These are phyloP conservation scores for Mesostigma viride DNA, from an alignment of 139 green algal genomes.

Conservation along the genomic window DNA sequence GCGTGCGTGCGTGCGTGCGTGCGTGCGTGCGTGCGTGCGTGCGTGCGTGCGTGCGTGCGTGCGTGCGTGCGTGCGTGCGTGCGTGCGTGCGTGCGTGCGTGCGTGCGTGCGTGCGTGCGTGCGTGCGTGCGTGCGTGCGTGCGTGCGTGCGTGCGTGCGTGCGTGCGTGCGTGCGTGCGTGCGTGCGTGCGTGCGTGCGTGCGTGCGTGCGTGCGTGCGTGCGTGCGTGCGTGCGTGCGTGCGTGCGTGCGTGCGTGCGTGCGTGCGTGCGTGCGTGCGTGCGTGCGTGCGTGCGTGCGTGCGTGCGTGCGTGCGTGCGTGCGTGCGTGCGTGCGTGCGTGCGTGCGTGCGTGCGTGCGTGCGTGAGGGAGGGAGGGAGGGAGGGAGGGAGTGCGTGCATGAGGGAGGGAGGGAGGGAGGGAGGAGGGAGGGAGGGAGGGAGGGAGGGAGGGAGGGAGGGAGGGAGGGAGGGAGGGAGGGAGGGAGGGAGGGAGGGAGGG, in stretches of 20 bases:
- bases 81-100: background rate
- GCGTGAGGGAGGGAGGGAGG: no score
- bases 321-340: slow-evolving; percentile 4
- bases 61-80: background rate
- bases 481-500: no score
- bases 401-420: no score
- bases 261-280: slow-evolving; percentile 1
- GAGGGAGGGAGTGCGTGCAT: no score
- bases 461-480: no score
- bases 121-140: background rate
- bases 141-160: background rate
- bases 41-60: background rate
- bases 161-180: background rate
- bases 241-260: background rate
- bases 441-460: no score
- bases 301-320: slow-evolving; percentile 1
- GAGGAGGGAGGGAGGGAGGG: no score
- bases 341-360: no score
- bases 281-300: background rate
- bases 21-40: background rate
- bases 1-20: background rate
- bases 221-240: background rate
- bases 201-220: slow-evolving; percentile 5
- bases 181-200: background rate
- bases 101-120: background rate